A percentile compares a stretch with the other conserved stretches of the same genome.
Evolutionary conservation across 2,329 filamentous ascomycete genomes (phyloP).

Genomic region (Hypomyces perniciosus): DNA sequence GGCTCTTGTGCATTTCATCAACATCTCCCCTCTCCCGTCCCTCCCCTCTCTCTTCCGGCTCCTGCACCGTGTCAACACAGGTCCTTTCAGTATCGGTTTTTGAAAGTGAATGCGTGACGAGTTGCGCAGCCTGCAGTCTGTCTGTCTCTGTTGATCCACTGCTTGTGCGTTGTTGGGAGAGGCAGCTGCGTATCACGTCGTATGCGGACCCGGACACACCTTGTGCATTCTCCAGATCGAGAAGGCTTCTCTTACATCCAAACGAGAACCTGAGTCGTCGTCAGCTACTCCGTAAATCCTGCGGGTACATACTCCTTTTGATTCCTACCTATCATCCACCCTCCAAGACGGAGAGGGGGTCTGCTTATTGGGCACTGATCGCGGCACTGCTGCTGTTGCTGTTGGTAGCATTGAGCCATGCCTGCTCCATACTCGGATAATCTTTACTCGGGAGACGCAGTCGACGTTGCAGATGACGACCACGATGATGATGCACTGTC

Average conservation of each 20-base stretch:
- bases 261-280: too few species aligned
- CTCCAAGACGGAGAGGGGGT: neutral
- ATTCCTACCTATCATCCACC: too few species aligned
- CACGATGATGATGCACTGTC: conserved; percentile 33
- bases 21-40: neutral
- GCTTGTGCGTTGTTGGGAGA: neutral
- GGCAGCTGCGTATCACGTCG: neutral
- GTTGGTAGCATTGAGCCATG: conserved; percentile 28
- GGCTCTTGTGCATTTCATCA: neutral
- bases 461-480: conserved; percentile 31
- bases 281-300: too few species aligned
- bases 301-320: too few species aligned
- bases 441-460: conserved; percentile 32
- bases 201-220: neutral
- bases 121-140: too few species aligned
- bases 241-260: too few species aligned
- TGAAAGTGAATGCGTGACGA: too few species aligned
- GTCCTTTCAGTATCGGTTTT: too few species aligned
- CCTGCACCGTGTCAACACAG: neutral
- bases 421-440: conserved; percentile 42
- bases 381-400: too few species aligned
- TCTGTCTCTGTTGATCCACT: too few species aligned
- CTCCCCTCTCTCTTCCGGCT: neutral
- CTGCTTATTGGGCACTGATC: neutral
- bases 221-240: neutral